phyloP scores from a whole-genome alignment of 129 eudicot genomes.

The Flaveria ramosissima region DNA sequence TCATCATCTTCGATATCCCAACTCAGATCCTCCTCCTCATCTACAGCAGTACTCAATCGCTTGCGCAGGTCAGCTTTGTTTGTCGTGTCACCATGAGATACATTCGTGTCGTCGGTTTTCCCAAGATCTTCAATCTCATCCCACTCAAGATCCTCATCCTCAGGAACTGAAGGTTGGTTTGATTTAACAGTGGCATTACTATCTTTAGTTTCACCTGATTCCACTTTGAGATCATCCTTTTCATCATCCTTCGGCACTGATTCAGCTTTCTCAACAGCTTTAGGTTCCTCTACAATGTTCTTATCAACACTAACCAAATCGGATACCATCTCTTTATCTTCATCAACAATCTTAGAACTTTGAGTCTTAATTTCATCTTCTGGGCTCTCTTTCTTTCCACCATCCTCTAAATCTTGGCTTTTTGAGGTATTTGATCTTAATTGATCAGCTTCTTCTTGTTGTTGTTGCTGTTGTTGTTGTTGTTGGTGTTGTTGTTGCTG shows the following conservation, averaged over 20 bases:
- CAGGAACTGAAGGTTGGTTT: constrained; percentile 39
- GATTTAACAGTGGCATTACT: constrained; percentile 40
- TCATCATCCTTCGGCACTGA: constrained; percentile 30
- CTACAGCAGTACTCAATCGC: constrained; percentile 62
- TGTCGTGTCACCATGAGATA: constrained; percentile 37
- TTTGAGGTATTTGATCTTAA: constrained; percentile 12
- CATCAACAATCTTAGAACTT: constrained; percentile 28
- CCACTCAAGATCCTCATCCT: constrained; percentile 89
- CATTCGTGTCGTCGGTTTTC: constrained; percentile 54
- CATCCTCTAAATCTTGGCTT: constrained; percentile 1
- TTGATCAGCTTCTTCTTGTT: constrained; percentile 16
- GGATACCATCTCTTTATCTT: constrained; percentile 24
- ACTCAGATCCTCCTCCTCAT: constrained; percentile 77
- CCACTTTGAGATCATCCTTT: constrained; percentile 39
- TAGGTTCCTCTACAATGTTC: constrained; percentile 22
- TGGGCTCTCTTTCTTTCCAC: constrained; percentile 26
- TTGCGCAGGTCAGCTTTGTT: constrained; percentile 59
- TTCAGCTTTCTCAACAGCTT: constrained; percentile 35
- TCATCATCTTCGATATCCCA: constrained; percentile 98
- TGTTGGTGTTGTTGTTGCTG: background rate
- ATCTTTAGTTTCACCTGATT: constrained; percentile 42
- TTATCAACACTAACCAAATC: constrained; percentile 28
- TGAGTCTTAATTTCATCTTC: constrained; percentile 15
- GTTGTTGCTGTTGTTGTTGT: background rate
- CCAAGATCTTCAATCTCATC: constrained; percentile 94